Evolutionary conservation across 345 rosid species (phyloP), one percentile per base, ranked within the genome.

Genomic region (Salix purpurea): DNA sequence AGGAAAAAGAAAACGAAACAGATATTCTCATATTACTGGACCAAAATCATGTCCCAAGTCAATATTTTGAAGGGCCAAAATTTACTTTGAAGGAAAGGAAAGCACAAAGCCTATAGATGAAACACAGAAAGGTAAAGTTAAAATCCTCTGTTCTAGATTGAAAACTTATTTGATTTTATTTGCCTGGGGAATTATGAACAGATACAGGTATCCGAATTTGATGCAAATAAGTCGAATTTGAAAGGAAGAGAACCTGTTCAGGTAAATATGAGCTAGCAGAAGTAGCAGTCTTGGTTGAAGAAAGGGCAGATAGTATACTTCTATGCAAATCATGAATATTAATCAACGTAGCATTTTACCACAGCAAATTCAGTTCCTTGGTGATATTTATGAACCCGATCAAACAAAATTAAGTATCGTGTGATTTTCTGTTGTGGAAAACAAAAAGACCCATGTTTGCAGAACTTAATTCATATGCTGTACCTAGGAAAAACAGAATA

Each of bases 291-390:
- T 7, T 42, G 10, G 24, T 40, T 6, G 42, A 19, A 74, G 23
- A 15, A 14, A 42, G 64, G 44, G 19, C 26, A 16, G 32, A 28
- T 39, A 23, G 11, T 34, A 26, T 61, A 19, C 30, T 48, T 13
- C 23, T 67, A 67, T 36, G 78, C 52, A 75, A 48, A 66, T 50
- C 62, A 74, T 65, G 61, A 62, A 73, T 65, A 54, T 34, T 46
- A 58, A 67, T 37, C 65, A 39, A 67, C 52, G 54, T 18, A 67
- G 40, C 3, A 15, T 42, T 46, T 74, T 44, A 50, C 10, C 78
- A 58, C 72, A 16, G 24, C 15, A 54, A 67, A 67, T 66, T 69
- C 67, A 69, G 67, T 60, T 69, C 26, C 74, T 28, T 28, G 58
- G 12, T 76, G 56, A 54, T 39, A 60, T 40, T 21, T 37, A 66